Evolutionary conservation across 768 basidiomycete genomes (phyloP).

Genomic region (Neoboletus magnificus): DNA sequence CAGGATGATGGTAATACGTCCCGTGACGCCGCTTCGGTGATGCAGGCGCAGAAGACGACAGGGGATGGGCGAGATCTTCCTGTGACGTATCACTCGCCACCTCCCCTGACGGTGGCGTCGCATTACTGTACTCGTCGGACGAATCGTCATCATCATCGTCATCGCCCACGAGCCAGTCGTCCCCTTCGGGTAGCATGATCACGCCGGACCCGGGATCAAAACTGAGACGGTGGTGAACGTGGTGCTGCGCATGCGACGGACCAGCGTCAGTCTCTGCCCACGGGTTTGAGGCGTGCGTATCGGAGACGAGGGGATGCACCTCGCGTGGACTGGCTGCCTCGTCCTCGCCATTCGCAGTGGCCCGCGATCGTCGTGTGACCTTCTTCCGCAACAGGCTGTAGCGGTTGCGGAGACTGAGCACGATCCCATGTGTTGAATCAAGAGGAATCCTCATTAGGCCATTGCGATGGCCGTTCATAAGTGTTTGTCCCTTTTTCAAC

Average conservation of each 20-base stretch:
- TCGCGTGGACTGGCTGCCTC: constrained; percentile 3
- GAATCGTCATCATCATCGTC: constrained; percentile 43
- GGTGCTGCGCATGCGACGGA: constrained; percentile 21
- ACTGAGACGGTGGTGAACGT: constrained; percentile 59
- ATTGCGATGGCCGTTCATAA: constrained; percentile 50
- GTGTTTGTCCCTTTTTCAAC: constrained; percentile 74
- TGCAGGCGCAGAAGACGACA: constrained; percentile 26
- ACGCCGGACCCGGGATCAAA: constrained; percentile 86
- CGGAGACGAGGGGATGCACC: constrained; percentile 23
- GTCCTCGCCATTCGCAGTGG: constrained; percentile 6
- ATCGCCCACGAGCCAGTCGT: constrained; percentile 60
- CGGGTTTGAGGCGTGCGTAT: constrained; percentile 44
- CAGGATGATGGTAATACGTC: constrained; percentile 87
- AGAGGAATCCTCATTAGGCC: constrained; percentile 36
- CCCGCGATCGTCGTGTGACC: constrained; percentile 12
- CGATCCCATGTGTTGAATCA: constrained; percentile 62
- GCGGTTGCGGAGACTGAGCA: constrained; percentile 76
- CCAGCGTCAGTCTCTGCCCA: constrained; percentile 49
- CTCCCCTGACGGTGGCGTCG: constrained; percentile 25
- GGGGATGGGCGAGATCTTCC: constrained; percentile 20
- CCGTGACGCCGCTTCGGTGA: constrained; percentile 59
- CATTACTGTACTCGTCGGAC: constrained; percentile 42
- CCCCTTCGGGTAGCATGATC: constrained; percentile 80
- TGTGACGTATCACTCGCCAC: constrained; percentile 14
- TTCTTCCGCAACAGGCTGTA: constrained; percentile 50